These are phyloP conservation scores for Hordeum pubiflorum DNA, from an alignment of 202 grass and related monocot genomes.

Conservation along the genomic window DNA sequence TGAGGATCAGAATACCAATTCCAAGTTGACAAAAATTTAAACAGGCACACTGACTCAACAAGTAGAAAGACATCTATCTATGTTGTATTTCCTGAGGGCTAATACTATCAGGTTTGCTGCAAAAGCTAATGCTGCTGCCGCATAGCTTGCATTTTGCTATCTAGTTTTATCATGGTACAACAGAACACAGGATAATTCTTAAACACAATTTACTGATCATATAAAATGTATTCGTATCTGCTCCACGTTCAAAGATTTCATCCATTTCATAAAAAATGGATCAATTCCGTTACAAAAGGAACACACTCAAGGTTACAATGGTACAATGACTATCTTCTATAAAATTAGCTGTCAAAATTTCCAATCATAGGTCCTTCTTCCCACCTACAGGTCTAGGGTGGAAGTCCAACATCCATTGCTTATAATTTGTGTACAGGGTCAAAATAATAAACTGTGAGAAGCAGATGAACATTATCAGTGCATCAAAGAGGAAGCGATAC, in stretches of 20 bases:
- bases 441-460: conserved; percentile 83
- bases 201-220: conserved; percentile 1
- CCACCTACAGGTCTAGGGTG: conserved; percentile 40
- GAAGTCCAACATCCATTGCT: conserved; percentile 67
- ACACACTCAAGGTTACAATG: conserved; percentile 30
- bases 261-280: conserved; percentile 30
- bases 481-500: conserved; percentile 82
- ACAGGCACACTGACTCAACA: not conserved
- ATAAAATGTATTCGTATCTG: conserved; percentile 1
- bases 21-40: not conserved
- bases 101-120: not conserved
- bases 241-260: conserved; percentile 16
- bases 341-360: conserved; percentile 36
- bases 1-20: not conserved
- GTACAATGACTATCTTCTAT: not conserved
- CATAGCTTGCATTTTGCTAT: conserved; percentile 8
- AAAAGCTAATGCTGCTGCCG: not conserved
- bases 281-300: conserved; percentile 16
- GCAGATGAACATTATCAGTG: conserved; percentile 72
- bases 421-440: conserved; percentile 70
- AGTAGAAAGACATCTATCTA: not conserved
- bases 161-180: not conserved
- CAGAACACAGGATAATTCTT: not conserved
- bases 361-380: conserved; percentile 67
- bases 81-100: not conserved